Conservation (phyloP, 768 basidiomycete species). For the Goffeauzyma gilvescens region DNA sequence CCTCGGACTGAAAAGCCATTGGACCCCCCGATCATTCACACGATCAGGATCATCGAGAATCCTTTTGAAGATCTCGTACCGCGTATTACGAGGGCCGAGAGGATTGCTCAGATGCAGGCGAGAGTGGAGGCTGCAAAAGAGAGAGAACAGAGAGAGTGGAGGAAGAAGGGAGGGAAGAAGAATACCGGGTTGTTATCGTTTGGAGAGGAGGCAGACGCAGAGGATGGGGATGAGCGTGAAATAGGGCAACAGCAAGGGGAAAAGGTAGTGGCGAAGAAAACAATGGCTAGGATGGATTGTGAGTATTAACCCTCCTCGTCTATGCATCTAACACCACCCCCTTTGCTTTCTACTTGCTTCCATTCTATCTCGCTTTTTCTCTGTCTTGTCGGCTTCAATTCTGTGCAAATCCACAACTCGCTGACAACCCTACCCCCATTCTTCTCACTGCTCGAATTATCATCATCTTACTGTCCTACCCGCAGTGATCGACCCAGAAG, state of each 20-base stretch:
- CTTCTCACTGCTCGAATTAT: too few relatives aligned
- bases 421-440: too few relatives aligned
- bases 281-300: constrained; percentile 70
- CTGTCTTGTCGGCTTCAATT: too few relatives aligned
- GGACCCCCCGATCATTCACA: constrained; percentile 80
- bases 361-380: too few relatives aligned
- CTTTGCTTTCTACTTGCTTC: too few relatives aligned
- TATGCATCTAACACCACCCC: too few relatives aligned
- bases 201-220: constrained; percentile 46
- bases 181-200: constrained; percentile 82
- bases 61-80: constrained; percentile 91
- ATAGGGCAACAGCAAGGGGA: constrained; percentile 36
- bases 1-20: too few relatives aligned
- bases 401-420: too few relatives aligned
- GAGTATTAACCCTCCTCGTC: too few relatives aligned
- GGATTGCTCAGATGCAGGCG: constrained; percentile 62
- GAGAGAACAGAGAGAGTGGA: constrained; percentile 25
- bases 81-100: constrained; percentile 86
- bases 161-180: constrained; percentile 70
- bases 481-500: constrained; percentile 1
- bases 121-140: constrained; percentile 22
- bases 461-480: constrained; percentile 1
- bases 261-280: constrained; percentile 77
- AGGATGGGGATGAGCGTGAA: too few relatives aligned
- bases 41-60: constrained; percentile 68